Evolutionary conservation across 2,329 filamentous ascomycete genomes (phyloP).

Genomic region (Talaromyces pinophilus): DNA sequence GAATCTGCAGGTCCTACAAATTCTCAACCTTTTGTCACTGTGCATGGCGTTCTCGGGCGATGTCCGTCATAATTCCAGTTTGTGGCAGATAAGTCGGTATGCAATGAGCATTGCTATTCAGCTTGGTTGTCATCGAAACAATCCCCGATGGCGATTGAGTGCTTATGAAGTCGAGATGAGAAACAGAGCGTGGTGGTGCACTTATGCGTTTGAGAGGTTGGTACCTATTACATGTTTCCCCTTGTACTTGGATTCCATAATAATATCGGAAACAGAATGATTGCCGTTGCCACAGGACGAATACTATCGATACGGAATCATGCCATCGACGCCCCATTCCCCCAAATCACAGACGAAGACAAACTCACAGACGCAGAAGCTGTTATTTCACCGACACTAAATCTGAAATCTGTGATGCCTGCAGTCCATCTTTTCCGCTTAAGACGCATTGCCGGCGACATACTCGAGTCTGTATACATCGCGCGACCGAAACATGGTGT

Average conservation of each 20-base stretch:
- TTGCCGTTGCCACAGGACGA: conserved; percentile 1
- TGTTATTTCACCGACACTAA: neutral
- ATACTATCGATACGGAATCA: conserved; percentile 6
- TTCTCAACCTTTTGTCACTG: neutral
- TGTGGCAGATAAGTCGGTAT: conserved; percentile 1
- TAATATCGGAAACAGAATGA: neutral
- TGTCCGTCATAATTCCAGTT: neutral
- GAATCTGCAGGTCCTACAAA: neutral
- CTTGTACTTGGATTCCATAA: neutral
- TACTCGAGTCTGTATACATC: conserved; percentile 11
- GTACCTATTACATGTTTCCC: neutral
- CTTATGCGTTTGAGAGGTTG: neutral
- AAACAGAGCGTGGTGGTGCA: conserved; percentile 6
- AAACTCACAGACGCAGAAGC: conserved; percentile 2
- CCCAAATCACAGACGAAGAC: conserved; percentile 6
- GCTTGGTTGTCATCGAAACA: conserved; percentile 5
- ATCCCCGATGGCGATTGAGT: conserved; percentile 8
- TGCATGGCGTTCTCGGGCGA: conserved; percentile 8
- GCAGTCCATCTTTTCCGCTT: conserved; percentile 9
- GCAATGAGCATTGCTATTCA: conserved; percentile 6
- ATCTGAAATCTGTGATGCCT: conserved; percentile 1
- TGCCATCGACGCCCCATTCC: conserved; percentile 2
- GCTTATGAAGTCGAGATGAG: neutral
- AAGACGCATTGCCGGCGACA: conserved; percentile 1
- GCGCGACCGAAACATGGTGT: neutral